phyloP scores from a whole-genome alignment of 2,329 filamentous ascomycete species.

The Ambrosiella xylebori region DNA sequence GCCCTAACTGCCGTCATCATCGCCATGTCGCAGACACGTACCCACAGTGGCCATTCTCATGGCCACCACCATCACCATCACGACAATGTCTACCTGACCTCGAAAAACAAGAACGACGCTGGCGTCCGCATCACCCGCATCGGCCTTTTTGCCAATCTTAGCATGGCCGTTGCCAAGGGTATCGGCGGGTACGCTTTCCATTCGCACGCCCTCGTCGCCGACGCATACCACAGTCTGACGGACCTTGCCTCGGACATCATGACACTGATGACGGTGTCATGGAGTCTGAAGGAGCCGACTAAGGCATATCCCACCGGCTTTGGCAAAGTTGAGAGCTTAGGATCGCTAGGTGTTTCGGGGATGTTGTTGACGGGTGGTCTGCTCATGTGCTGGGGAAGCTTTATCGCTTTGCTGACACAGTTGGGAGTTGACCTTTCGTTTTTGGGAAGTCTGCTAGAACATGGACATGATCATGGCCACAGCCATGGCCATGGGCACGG shows the following conservation, averaged over 20 bases:
- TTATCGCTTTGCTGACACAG: conserved; percentile 20
- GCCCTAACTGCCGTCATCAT: conserved; percentile 6
- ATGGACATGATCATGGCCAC: conserved; percentile 48
- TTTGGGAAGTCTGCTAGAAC: conserved; percentile 49
- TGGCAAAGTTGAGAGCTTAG: conserved; percentile 93
- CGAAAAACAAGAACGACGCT: conserved; percentile 57
- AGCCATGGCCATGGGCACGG: conserved; percentile 36
- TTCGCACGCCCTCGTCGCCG: conserved; percentile 80
- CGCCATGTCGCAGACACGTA: conserved; percentile 5
- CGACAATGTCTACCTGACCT: conserved; percentile 88
- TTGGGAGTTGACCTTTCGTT: conserved; percentile 20
- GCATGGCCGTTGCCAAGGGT: conserved; percentile 88
- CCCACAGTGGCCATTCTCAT: conserved; percentile 9
- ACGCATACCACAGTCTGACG: conserved; percentile 88
- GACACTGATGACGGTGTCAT: conserved; percentile 85
- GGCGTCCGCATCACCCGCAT: conserved; percentile 44
- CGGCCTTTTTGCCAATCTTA: conserved; percentile 59
- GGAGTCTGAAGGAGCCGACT: conserved; percentile 73
- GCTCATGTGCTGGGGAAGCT: conserved; percentile 75
- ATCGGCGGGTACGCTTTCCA: conserved; percentile 87
- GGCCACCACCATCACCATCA: conserved; percentile 56
- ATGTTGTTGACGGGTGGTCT: conserved; percentile 78
- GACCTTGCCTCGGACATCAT: conserved; percentile 91
- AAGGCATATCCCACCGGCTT: conserved; percentile 77
- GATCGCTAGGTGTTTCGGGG: conserved; percentile 80